Percentiles rank a stretch among this genome's conserved stretches.
phyloP scores from a whole-genome alignment of 768 basidiomycete species.

The Tricholoma hemisulphureum region DNA sequence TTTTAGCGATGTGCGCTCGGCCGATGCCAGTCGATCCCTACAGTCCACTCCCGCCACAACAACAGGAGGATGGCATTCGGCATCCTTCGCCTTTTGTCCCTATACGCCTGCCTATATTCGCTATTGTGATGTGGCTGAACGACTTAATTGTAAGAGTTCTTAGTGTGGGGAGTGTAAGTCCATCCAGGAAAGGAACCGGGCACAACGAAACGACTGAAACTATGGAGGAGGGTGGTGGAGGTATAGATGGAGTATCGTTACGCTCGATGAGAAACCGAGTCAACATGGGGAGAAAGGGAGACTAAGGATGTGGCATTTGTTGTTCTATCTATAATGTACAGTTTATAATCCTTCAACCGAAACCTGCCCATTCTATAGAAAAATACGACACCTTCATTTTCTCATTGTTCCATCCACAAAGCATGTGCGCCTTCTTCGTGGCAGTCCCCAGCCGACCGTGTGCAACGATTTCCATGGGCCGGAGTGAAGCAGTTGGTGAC shows the following conservation, averaged over 20 bases:
- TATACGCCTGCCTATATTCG: slow-evolving; percentile 77
- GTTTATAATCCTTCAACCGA: slow-evolving; percentile 49
- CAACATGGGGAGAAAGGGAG: slow-evolving; percentile 46
- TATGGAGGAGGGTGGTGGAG: slow-evolving; percentile 62
- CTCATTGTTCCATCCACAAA: slow-evolving; percentile 85
- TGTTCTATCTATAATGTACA: slow-evolving; percentile 10
- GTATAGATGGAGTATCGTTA: slow-evolving; percentile 10
- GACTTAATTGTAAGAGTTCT: slow-evolving; percentile 63
- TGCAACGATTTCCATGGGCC: slow-evolving; percentile 93
- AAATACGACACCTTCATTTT: slow-evolving; percentile 66
- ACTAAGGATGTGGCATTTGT: slow-evolving; percentile 29
- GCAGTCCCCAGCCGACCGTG: slow-evolving; percentile 95
- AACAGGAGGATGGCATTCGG: slow-evolving; percentile 43
- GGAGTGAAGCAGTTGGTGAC: slow-evolving; percentile 54
- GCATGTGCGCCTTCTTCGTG: slow-evolving; percentile 92
- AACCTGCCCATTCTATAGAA: slow-evolving; percentile 89
- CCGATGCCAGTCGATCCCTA: slow-evolving; percentile 79
- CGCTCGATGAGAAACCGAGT: slow-evolving; percentile 29
- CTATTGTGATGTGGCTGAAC: slow-evolving; percentile 70
- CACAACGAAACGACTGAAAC: slow-evolving; percentile 48
- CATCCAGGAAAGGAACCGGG: slow-evolving; percentile 6
- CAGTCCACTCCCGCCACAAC: slow-evolving; percentile 46
- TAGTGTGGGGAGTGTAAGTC: slow-evolving; percentile 47
- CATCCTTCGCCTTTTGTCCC: slow-evolving; percentile 80
- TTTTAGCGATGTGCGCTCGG: slow-evolving; percentile 77